phyloP scores from a whole-genome alignment of 345 rosid genomes.

The Sonneratia caseolaris region DNA sequence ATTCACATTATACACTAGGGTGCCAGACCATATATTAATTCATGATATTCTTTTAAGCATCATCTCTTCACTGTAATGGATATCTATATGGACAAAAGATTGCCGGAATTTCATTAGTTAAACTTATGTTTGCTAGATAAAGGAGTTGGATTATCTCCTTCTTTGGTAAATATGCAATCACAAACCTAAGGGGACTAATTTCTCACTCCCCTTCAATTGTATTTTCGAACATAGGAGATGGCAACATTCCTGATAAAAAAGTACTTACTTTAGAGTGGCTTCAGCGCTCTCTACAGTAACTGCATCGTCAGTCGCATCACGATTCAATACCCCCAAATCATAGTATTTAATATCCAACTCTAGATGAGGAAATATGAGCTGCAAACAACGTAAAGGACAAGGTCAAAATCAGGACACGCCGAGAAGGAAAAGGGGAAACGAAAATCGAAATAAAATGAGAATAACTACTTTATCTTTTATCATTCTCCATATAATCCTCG shows the following conservation, averaged over 20 bases:
- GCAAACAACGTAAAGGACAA: conserved; percentile 21
- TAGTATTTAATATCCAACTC: conserved; percentile 86
- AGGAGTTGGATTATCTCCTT: not conserved
- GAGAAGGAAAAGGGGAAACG: conserved; percentile 3
- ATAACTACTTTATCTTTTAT: conserved; percentile 70
- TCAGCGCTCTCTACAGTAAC: conserved; percentile 81
- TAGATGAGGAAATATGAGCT: conserved; percentile 77
- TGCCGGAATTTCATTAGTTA: not conserved
- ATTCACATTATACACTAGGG: no score
- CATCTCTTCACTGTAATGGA: not conserved
- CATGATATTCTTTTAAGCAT: not conserved
- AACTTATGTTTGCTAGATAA: not conserved
- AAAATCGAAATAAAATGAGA: conserved; percentile 2
- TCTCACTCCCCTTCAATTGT: not conserved
- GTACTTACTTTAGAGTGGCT: conserved; percentile 72
- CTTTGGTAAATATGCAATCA: not conserved
- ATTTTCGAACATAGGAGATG: not conserved
- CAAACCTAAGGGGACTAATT: not conserved
- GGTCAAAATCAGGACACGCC: conserved; percentile 5
- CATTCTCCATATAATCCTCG: conserved; percentile 82
- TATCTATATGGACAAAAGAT: not conserved
- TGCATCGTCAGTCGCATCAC: conserved; percentile 78
- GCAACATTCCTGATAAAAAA: not conserved
- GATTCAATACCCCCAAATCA: conserved; percentile 83
- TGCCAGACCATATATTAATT: not conserved